A percentile compares a stretch with the other conserved stretches of the same genome.
phyloP scores from a whole-genome alignment of 2,329 filamentous ascomycete species.

The Magnaporthiopsis rhizophila region DNA sequence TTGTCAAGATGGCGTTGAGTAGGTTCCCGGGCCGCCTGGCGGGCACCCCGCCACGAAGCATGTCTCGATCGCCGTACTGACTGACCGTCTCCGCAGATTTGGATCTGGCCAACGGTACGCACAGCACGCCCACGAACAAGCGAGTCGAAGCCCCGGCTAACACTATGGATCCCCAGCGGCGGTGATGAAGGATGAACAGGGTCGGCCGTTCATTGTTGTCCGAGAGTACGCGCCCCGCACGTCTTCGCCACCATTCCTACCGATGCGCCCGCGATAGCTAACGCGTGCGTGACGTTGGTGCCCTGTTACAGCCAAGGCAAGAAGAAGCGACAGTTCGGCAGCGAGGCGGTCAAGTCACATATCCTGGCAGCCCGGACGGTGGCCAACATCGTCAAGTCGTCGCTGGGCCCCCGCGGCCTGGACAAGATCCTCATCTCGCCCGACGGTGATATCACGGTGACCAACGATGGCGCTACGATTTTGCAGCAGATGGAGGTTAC shows the following conservation, averaged over 20 bases:
- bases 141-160: slow-evolving; percentile 12
- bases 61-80: neutral
- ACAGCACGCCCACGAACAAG: slow-evolving; percentile 11
- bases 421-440: slow-evolving; percentile 99
- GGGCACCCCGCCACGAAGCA: neutral
- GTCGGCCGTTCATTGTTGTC: slow-evolving; percentile 94
- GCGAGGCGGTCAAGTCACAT: slow-evolving; percentile 95
- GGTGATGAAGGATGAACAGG: slow-evolving; percentile 94
- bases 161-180: slow-evolving; percentile 35
- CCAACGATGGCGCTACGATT: slow-evolving; percentile 97
- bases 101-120: slow-evolving; percentile 73
- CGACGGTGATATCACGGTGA: slow-evolving; percentile 97
- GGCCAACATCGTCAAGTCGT: slow-evolving; percentile 94
- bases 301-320: slow-evolving; percentile 67
- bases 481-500: slow-evolving; percentile 97
- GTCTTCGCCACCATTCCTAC: no score
- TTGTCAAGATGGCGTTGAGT: slow-evolving; percentile 52
- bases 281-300: neutral
- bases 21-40: slow-evolving; percentile 19
- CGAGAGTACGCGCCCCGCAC: slow-evolving; percentile 66
- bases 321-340: slow-evolving; percentile 95
- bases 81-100: slow-evolving; percentile 49
- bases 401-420: slow-evolving; percentile 86
- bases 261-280: neutral
- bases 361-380: slow-evolving; percentile 95